phyloP scores from a whole-genome alignment of 2,329 filamentous ascomycete genomes.

The Fusarium sp. region DNA sequence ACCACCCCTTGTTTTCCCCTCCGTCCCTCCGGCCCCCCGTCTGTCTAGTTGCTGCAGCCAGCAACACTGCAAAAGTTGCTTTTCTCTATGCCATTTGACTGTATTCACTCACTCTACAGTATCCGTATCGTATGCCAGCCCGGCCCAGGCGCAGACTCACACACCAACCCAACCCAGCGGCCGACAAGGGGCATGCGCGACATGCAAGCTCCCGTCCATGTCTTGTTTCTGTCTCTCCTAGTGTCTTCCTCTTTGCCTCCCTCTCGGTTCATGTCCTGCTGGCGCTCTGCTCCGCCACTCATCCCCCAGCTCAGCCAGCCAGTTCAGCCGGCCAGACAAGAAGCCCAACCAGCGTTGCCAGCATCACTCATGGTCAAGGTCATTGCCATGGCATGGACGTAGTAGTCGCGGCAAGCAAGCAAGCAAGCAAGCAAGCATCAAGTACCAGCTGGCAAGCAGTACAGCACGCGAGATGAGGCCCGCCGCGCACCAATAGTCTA shows the following conservation, averaged over 20 bases:
- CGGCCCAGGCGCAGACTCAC: not conserved
- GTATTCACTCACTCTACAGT: slow-evolving; percentile 3
- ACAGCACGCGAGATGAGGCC: slow-evolving; percentile 42
- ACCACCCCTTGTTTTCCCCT: slow-evolving; percentile 33
- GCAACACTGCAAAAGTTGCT: slow-evolving; percentile 34
- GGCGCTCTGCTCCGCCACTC: slow-evolving; percentile 18
- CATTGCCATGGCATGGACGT: slow-evolving; percentile 22
- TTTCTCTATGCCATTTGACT: slow-evolving; percentile 25
- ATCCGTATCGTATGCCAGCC: not conserved
- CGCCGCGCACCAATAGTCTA: slow-evolving; percentile 39
- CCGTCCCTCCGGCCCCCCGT: slow-evolving; percentile 19
- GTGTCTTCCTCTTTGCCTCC: slow-evolving; percentile 28
- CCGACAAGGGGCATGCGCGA: slow-evolving; percentile 29
- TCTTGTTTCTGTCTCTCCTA: slow-evolving; percentile 27
- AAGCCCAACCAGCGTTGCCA: slow-evolving; percentile 34
- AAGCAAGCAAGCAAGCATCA: slow-evolving; percentile 12
- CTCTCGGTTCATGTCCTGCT: slow-evolving; percentile 2
- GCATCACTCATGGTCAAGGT: slow-evolving; percentile 25
- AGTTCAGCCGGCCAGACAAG: slow-evolving; percentile 18
- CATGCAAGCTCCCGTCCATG: slow-evolving; percentile 40
- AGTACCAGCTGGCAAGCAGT: slow-evolving; percentile 17
- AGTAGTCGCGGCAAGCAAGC: slow-evolving; percentile 14
- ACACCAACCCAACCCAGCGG: not conserved
- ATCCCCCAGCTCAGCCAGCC: slow-evolving; percentile 18
- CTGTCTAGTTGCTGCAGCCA: slow-evolving; percentile 27